phyloP scores from a whole-genome alignment of 2,329 filamentous ascomycete genomes.

The Ascochyta pisi region DNA sequence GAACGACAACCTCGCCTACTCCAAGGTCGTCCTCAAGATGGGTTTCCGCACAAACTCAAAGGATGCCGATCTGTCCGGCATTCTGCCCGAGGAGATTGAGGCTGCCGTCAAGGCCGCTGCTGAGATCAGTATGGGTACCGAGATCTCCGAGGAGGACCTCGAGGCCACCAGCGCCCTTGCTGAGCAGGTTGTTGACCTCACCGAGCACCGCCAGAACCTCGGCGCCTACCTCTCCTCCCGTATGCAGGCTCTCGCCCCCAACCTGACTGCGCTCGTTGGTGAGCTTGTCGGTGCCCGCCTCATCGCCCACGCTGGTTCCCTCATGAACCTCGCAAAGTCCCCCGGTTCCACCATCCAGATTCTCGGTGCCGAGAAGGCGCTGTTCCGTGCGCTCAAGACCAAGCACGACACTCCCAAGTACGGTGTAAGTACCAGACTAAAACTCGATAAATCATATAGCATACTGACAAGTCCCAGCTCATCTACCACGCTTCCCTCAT shows the following conservation, averaged over 20 bases:
- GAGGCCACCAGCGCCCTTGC: slow-evolving; percentile 91
- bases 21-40: slow-evolving; percentile 84
- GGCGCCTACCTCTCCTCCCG: slow-evolving; percentile 88
- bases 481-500: slow-evolving; percentile 76
- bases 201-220: slow-evolving; percentile 80
- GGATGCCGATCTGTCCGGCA: slow-evolving; percentile 74
- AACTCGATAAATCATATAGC: too few species aligned
- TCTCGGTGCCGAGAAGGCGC: slow-evolving; percentile 95
- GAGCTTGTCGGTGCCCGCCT: slow-evolving; percentile 93
- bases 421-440: slow-evolving; percentile 59
- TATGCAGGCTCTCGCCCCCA: slow-evolving; percentile 97
- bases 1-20: slow-evolving; percentile 78
- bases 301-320: slow-evolving; percentile 91
- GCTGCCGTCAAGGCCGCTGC: slow-evolving; percentile 88
- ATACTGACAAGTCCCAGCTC: slow-evolving; percentile 52
- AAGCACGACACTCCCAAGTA: slow-evolving; percentile 99
- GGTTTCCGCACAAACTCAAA: slow-evolving; percentile 85
- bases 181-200: slow-evolving; percentile 90
- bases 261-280: slow-evolving; percentile 90
- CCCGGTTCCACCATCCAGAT: slow-evolving; percentile 97
- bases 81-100: slow-evolving; percentile 96
- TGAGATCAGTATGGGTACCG: slow-evolving; percentile 97
- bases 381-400: slow-evolving; percentile 97
- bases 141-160: slow-evolving; percentile 91
- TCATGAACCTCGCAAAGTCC: slow-evolving; percentile 93